These are phyloP conservation scores for Cordyceps sp. DNA, from an alignment of 2,329 filamentous ascomycete species.

Conservation along the genomic window DNA sequence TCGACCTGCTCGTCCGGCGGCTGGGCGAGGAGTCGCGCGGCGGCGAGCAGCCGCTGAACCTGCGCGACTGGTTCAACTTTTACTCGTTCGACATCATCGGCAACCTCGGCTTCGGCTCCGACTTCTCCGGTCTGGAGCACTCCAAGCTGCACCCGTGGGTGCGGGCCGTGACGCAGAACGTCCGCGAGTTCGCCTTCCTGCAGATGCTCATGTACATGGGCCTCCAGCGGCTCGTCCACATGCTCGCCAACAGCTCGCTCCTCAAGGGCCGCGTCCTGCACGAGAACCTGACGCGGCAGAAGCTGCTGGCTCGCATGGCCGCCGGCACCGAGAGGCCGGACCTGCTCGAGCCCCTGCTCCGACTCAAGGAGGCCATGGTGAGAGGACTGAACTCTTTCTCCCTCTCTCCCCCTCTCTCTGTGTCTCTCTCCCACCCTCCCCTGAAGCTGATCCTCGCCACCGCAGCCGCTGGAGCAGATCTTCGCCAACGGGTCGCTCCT, in stretches of 20 bases:
- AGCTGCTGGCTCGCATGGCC: neutral
- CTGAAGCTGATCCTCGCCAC: neutral
- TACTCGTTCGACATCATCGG: constrained; percentile 12
- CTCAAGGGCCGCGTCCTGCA: neutral
- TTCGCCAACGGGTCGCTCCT: constrained; percentile 3
- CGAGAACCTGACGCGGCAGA: neutral
- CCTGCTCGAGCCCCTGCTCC: neutral
- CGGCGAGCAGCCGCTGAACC: constrained; percentile 2
- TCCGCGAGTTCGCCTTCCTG: neutral
- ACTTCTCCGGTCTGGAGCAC: constrained; percentile 8
- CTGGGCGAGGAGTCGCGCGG: constrained; percentile 14
- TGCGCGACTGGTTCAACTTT: constrained; percentile 10
- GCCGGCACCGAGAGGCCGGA: neutral
- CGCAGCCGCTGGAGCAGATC: neutral
- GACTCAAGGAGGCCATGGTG: neutral
- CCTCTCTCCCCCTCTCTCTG: too few relatives aligned
- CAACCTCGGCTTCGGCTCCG: constrained; percentile 10
- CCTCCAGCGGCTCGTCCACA: neutral
- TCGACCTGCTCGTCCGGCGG: constrained; percentile 19
- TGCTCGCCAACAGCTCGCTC: neutral
- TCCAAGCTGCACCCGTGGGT: constrained; percentile 9
- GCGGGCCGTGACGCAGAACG: constrained; percentile 3
- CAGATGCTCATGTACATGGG: neutral
- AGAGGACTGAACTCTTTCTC: too few relatives aligned
- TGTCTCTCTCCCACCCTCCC: neutral